A percentile compares a stretch with the other conserved stretches of the same genome.
Evolutionary conservation across 164 flowering plant species (phyloP).

Genomic region (grape (Vitis vinifera)): ASM3070453v1 NC_081819.1:16546501-16547000

Average conservation of each 20-base stretch:
- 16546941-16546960: slow-evolving; percentile 66
- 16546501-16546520: slow-evolving; percentile 88
- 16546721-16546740: slow-evolving; percentile 81
- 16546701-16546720: slow-evolving; percentile 73
- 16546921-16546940: slow-evolving; percentile 11
- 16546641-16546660: slow-evolving; percentile 42
- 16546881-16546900: background rate
- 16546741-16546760: slow-evolving; percentile 82
- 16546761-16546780: slow-evolving; percentile 69
- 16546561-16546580: slow-evolving; percentile 64
- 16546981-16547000: slow-evolving; percentile 67
- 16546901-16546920: background rate
- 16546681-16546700: slow-evolving; percentile 50
- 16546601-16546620: background rate
- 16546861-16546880: background rate
- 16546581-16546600: slow-evolving; percentile 36
- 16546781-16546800: slow-evolving; percentile 68
- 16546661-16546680: slow-evolving; percentile 52
- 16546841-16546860: slow-evolving; percentile 57
- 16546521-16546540: slow-evolving; percentile 71
- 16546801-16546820: slow-evolving; percentile 68
- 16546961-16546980: slow-evolving; percentile 79
- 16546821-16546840: slow-evolving; percentile 82
- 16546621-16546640: background rate
- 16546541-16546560: slow-evolving; percentile 79